Evolutionary conservation across 768 basidiomycete genomes (phyloP).

Genomic region (Tylopilus subfusipes): DNA sequence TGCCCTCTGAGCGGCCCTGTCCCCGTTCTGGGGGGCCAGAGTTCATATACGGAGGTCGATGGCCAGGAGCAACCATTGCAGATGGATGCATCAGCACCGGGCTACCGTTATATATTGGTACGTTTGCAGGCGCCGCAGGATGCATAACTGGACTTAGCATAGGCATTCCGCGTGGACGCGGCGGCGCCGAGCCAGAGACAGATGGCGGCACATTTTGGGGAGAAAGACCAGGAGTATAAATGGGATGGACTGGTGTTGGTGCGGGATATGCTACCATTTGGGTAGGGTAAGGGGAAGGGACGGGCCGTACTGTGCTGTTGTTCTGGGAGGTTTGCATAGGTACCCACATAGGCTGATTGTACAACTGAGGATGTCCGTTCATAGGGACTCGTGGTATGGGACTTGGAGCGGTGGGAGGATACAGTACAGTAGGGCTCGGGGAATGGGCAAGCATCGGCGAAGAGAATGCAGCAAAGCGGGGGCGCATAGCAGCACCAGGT

Average conservation of each 20-base stretch:
- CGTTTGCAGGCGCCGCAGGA: slow-evolving; percentile 43
- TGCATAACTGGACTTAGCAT: slow-evolving; percentile 74
- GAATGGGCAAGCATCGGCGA: slow-evolving; percentile 74
- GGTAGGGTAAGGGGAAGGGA: slow-evolving; percentile 57
- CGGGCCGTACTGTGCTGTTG: slow-evolving; percentile 51
- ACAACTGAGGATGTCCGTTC: slow-evolving; percentile 60
- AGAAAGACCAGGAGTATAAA: slow-evolving; percentile 45
- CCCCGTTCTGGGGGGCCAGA: slow-evolving; percentile 50
- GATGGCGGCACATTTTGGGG: slow-evolving; percentile 36
- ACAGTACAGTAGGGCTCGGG: slow-evolving; percentile 65
- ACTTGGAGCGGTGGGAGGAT: slow-evolving; percentile 58
- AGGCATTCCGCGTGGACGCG: slow-evolving; percentile 50
- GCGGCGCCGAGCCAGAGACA: slow-evolving; percentile 29
- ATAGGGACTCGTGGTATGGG: slow-evolving; percentile 63
- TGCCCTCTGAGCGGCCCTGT: slow-evolving; percentile 47
- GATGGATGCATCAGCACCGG: slow-evolving; percentile 63
- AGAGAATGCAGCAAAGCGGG: slow-evolving; percentile 55
- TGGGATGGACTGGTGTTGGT: slow-evolving; percentile 42
- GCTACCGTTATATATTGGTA: slow-evolving; percentile 61
- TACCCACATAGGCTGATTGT: slow-evolving; percentile 66
- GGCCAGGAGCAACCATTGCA: slow-evolving; percentile 36
- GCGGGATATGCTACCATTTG: slow-evolving; percentile 66
- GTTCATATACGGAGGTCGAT: slow-evolving; percentile 38
- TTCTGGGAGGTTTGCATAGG: slow-evolving; percentile 46
- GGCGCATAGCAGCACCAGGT: slow-evolving; percentile 47